Evolutionary conservation across 2,329 filamentous ascomycete genomes (phyloP), one percentile per base, ranked within the genome.

Genomic region (Fusarium paranaense): DNA sequence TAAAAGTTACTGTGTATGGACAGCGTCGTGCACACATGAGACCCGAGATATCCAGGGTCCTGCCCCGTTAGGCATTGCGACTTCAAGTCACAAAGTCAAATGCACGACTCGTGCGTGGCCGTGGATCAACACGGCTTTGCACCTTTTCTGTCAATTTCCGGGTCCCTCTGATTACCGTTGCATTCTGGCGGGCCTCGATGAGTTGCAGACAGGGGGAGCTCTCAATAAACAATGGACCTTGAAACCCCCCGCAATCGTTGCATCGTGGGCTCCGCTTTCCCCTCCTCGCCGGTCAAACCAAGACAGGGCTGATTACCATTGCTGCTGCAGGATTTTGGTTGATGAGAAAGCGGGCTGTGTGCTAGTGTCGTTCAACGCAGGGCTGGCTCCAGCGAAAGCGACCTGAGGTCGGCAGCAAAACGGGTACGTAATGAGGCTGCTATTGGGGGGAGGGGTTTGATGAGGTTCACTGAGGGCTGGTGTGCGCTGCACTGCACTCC

Each of bases 101-200:
- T 73, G n/a, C 72, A 33, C 59, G 72, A 75, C 65, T 73, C 62
- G 72, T 75, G 62, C 42, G 42, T 47, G 50, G 20, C 59, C 47
- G 63, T 75, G 63, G 47, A 67, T 60, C 61, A n/a, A 62, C 57
- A 50, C 47, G 38, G 25, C 37, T 60, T 47, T 27, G n/a, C n/a
- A 27, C 47, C 32, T 50, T 33, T 58, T 38, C 35, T 75, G 72
- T 70, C 72, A 54, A 67, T 74, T 75, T 54, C 62, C 50, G 66
- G 50, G 67, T 40, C 66, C 70, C 65, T 73, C 72, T 75, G 69
- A 74, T 74, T 70, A 75, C 65, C 72, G 72, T 74, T 75, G 72
- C 72, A 74, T 75, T 69, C 60, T 58, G 45, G 72, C 65, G 72
- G 72, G 62, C 69, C 47, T 35, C 60, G 66, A 75, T 74, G 72